Base-by-base conservation (phyloP, 306 rosid species). In the Senna tora region DNA sequence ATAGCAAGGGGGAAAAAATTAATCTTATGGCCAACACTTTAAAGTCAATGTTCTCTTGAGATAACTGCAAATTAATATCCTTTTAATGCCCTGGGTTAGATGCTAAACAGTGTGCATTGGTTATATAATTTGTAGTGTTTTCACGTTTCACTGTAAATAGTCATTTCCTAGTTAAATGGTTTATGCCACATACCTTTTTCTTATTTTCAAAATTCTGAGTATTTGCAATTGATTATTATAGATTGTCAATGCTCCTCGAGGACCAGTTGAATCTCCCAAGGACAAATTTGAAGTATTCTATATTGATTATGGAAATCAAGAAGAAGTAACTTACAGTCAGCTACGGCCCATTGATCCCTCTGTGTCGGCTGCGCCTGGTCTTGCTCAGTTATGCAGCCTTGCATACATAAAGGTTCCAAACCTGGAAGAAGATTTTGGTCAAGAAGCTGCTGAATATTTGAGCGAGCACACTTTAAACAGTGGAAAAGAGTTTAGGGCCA, bases 231-330 rank as follows among this genome's bases (percentile, higher is more conserved):
- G 71, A 67, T 63, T 41, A 65, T 56, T 72, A 55, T 36, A 94
- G 99, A 85, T 94, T 79, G 96, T 91, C 69, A 91, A 86, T 76
- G 78, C 81, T 22, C 97, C 99, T 69, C 95, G 96, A 50, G 98
- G 95, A 84, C 84, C 89, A 9, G 97, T 89, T 52, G 88, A 86
- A 83, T 94, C 99, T 50, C 79, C 89, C 0, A 78, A 77, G 28
- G 97, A 94, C 82, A 62, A 62, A 62, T 94, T 91, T 16, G 99
- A 94, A 79, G 99, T 94, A 36, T 91, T 94, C 79, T 94, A 94
- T 80, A 79, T 94, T 16, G 99, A 94, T 64, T 94, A 86, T 70
- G 99, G 99, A 76, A 94, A 94, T 71, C 97, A 94, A 91, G 99
- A 91, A 71, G 81, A 73, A 58, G 91, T 94, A 69, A 62, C 90